Base-by-base conservation (phyloP, 768 basidiomycete genomes). In the Hericium coralloides region DNA sequence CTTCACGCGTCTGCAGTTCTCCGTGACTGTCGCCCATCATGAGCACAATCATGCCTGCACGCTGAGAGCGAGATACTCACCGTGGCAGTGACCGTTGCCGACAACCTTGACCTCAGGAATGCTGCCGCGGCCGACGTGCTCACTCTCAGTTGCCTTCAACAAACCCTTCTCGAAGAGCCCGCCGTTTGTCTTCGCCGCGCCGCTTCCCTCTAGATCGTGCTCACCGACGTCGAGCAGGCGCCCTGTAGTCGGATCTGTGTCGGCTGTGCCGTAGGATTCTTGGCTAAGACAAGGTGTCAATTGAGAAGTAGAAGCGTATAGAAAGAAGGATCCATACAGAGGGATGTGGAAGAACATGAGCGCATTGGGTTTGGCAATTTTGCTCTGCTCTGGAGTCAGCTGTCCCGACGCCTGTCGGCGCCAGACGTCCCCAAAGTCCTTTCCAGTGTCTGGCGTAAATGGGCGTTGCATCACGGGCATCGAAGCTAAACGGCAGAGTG, bases 291-390 rank as follows among this genome's bases (percentile, higher is more conserved):
- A 39, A 10, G 39, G 23, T 45, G 55, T 38, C 48, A 51, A 56
- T 26, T 12, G n/a, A 55, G 38, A 9, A 26, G 59, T 53, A 26
- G 23, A 12, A 2, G 38, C 36, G 2, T 6, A 31, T 26, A 12
- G 25, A 0, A 53, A 7, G 31, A 23, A 49, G 20, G 26, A 23
- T 8, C 51, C 85, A 20, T 66, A 91, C 87, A 98, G 66, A 53
- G 95, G 95, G 49, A 99, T 98, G 63, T 98, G 95, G 84, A 97
- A 98, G 73, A 95, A 97, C 88, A 92, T 90, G 63, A 98, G 69
- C 0, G 92, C 95, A 65, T 98, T 98, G 1, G 95, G 95, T 69
- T 97, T 98, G 4, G 89, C 91, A 2, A 94, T 75, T 55, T 75
- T 76, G 64, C 73, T 70, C 22, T 70, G 69, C 51, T 75, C 67